A percentile compares a stretch with the other conserved stretches of the same genome.
Conservation (phyloP, 768 basidiomycete species). For the Cyclocybe cylindracea region DNA sequence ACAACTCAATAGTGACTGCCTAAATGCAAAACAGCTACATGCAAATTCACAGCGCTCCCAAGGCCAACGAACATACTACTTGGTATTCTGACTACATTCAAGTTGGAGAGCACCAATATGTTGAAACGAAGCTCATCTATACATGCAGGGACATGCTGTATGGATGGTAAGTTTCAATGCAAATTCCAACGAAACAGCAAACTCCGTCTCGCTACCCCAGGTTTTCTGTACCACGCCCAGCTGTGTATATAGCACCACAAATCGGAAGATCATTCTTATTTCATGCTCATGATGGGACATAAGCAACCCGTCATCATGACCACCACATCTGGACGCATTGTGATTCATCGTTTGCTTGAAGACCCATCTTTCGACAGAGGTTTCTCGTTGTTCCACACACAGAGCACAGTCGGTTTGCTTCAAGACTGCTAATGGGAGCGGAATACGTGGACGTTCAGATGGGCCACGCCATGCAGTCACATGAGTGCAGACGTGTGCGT, state of each 20-base stretch:
- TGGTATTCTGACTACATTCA: slow-evolving; percentile 14
- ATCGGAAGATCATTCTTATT: too few relatives aligned
- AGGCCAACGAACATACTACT: slow-evolving; percentile 7
- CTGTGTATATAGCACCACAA: too few relatives aligned
- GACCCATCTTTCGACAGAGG: neutral
- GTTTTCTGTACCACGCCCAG: too few relatives aligned
- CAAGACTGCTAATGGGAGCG: neutral
- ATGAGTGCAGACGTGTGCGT: neutral
- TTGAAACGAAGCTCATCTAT: slow-evolving; percentile 8
- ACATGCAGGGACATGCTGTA: too few relatives aligned
- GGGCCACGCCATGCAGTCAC: slow-evolving; percentile 1
- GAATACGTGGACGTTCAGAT: neutral
- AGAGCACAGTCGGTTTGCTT: neutral
- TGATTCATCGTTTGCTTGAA: neutral
- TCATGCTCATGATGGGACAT: too few relatives aligned
- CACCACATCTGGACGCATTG: too few relatives aligned
- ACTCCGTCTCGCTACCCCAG: too few relatives aligned
- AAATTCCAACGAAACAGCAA: too few relatives aligned
- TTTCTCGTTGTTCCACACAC: neutral
- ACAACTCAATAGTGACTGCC: neutral
- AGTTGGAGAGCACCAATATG: slow-evolving; percentile 20
- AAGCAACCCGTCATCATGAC: too few relatives aligned
- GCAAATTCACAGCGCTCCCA: slow-evolving; percentile 8
- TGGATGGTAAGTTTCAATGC: too few relatives aligned
- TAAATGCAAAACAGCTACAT: slow-evolving; percentile 11